Conservation (phyloP, 2,329 filamentous ascomycete genomes). For the Xylaria sp. region DNA sequence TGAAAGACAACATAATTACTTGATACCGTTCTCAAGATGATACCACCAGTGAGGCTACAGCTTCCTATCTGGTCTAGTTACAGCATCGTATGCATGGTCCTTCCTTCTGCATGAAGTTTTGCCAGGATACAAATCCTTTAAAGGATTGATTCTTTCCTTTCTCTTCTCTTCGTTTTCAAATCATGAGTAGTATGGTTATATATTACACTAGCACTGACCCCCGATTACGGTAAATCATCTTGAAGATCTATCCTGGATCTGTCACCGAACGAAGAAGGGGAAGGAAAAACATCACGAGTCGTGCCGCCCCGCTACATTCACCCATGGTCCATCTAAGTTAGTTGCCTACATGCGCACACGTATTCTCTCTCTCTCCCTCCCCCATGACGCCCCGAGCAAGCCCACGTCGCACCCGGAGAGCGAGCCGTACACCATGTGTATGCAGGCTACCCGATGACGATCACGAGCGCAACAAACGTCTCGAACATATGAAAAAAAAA, state of each 20-base stretch:
- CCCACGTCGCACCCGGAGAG: conserved; percentile 24
- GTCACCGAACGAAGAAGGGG: not conserved
- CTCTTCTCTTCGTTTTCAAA: conserved; percentile 1
- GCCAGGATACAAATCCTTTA: conserved; percentile 26
- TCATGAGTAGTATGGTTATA: not conserved
- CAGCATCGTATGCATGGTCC: conserved; percentile 31
- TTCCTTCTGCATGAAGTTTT: conserved; percentile 22
- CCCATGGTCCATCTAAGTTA: not conserved
- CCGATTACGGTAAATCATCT: conserved; percentile 1
- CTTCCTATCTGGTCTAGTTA: not conserved
- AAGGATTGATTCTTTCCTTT: conserved; percentile 13
- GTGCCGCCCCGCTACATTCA: not conserved
- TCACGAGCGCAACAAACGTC: conserved; percentile 6
- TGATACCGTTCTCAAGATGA: not conserved
- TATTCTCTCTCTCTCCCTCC: too few species aligned
- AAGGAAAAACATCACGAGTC: not conserved
- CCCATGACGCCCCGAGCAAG: not conserved
- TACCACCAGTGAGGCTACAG: not conserved
- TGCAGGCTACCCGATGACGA: not conserved
- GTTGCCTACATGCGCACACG: not conserved
- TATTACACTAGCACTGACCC: not conserved
- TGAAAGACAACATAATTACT: not conserved
- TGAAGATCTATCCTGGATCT: not conserved
- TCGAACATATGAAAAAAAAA: not conserved
- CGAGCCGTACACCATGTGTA: conserved; percentile 3